Percentiles rank a stretch among this genome's conserved stretches.
Conservation (phyloP, 2,329 filamentous ascomycete genomes). For the Trichoderma breve region DNA sequence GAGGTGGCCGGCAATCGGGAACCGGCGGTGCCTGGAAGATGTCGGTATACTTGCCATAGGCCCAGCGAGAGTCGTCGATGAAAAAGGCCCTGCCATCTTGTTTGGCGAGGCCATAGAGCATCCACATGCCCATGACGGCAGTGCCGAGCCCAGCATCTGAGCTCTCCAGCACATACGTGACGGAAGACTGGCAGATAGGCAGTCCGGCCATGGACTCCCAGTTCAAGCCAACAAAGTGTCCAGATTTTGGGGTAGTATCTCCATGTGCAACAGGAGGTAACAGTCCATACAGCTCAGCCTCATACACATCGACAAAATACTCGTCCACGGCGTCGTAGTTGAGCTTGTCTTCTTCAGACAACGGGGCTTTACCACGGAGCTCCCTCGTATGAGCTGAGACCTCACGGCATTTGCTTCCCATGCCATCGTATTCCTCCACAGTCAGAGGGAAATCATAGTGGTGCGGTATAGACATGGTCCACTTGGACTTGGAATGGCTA, state of each 20-base stretch:
- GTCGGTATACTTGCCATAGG: constrained; percentile 70
- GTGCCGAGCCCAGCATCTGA: constrained; percentile 74
- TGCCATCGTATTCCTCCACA: constrained; percentile 63
- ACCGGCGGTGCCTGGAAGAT: constrained; percentile 69
- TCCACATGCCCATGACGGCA: constrained; percentile 77
- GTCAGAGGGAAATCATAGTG: constrained; percentile 64
- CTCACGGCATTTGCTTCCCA: constrained; percentile 66
- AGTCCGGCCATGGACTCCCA: constrained; percentile 44
- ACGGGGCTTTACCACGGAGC: constrained; percentile 37
- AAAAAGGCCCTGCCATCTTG: constrained; percentile 76
- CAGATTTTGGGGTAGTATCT: constrained; percentile 40
- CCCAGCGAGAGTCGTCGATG: constrained; percentile 80
- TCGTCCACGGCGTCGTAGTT: constrained; percentile 62
- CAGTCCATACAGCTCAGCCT: constrained; percentile 65
- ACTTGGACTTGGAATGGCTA: constrained; percentile 61
- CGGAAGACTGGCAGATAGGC: constrained; percentile 63
- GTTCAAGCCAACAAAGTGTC: constrained; percentile 49
- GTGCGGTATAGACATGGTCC: constrained; percentile 78
- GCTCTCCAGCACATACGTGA: constrained; percentile 76
- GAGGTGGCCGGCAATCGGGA: constrained; percentile 67
- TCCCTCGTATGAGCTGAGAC: constrained; percentile 58
- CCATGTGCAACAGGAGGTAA: constrained; percentile 47
- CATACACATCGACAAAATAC: constrained; percentile 71
- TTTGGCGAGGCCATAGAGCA: constrained; percentile 75
- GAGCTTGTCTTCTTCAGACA: constrained; percentile 45